A percentile compares a stretch with the other conserved stretches of the same genome.
These are phyloP conservation scores for Pseudogymnoascus sp. DNA, from an alignment of 2,329 filamentous ascomycete species.

Conservation along the genomic window DNA sequence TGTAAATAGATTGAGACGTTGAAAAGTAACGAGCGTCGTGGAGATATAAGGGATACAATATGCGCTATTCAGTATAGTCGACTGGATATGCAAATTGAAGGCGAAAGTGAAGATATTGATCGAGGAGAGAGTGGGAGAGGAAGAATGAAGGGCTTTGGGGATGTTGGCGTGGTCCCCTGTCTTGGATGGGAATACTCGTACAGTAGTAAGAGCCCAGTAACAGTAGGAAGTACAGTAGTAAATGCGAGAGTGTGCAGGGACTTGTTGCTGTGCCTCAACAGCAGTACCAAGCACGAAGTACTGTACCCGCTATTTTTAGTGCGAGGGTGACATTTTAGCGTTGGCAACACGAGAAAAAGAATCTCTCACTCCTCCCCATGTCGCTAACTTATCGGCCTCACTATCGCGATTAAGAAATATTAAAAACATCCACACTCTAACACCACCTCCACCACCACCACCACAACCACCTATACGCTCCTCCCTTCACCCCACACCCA, in stretches of 20 bases:
- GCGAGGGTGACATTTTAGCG: constrained; percentile 5
- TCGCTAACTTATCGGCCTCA: constrained; percentile 6
- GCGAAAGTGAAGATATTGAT: background rate
- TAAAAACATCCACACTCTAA: background rate
- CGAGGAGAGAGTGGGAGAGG: background rate
- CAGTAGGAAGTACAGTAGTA: background rate
- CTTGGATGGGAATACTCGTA: background rate
- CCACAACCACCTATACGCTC: background rate
- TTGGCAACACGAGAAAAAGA: constrained; percentile 3
- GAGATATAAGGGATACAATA: background rate
- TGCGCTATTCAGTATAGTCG: background rate
- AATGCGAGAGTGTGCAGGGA: background rate
- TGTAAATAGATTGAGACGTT: background rate
- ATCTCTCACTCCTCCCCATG: background rate
- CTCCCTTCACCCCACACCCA: background rate
- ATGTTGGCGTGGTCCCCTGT: background rate
- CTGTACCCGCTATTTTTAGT: constrained; percentile 4
- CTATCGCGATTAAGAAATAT: constrained; percentile 11
- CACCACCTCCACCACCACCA: background rate
- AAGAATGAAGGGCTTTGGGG: background rate
- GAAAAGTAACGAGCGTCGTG: constrained; percentile 1
- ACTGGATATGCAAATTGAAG: background rate
- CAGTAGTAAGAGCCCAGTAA: background rate
- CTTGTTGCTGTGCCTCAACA: background rate
- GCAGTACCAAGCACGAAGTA: background rate